These are phyloP conservation scores for Lagenidium sp. DNA, from an alignment of 352 stramenopile genomes.

Conservation along the genomic window DNA sequence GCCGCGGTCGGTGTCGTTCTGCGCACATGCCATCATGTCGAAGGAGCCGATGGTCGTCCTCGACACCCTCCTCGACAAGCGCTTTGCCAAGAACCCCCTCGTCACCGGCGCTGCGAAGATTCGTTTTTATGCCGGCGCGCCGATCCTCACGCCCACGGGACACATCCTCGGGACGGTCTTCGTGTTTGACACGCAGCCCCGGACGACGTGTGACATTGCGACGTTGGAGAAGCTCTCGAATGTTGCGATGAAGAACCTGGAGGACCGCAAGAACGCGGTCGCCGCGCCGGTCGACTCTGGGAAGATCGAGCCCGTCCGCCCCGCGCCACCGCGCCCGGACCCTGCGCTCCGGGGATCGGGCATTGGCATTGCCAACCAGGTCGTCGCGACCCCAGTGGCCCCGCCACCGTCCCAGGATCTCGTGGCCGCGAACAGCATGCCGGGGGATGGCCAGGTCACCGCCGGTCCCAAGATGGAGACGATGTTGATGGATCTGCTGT, in stretches of 20 bases:
- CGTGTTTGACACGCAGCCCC: slow-evolving; percentile 81
- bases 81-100: slow-evolving; percentile 80
- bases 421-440: slow-evolving; percentile 58
- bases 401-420: slow-evolving; percentile 61
- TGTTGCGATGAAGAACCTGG: slow-evolving; percentile 85
- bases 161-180: slow-evolving; percentile 82
- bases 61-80: slow-evolving; percentile 79
- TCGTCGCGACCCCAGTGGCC: slow-evolving; percentile 42
- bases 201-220: slow-evolving; percentile 78
- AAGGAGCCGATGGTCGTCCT: slow-evolving; percentile 87
- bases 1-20: slow-evolving; percentile 81
- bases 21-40: slow-evolving; percentile 81
- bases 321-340: slow-evolving; percentile 17
- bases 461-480: slow-evolving; percentile 85
- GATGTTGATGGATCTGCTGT: slow-evolving; percentile 86
- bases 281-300: slow-evolving; percentile 48
- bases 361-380: slow-evolving; percentile 73
- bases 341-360: slow-evolving; percentile 48
- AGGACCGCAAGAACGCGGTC: slow-evolving; percentile 85
- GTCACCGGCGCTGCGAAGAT: slow-evolving; percentile 81
- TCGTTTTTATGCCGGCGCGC: slow-evolving; percentile 77
- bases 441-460: slow-evolving; percentile 77
- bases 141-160: slow-evolving; percentile 73
- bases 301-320: slow-evolving; percentile 21
- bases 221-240: slow-evolving; percentile 85